phyloP scores from a whole-genome alignment of 164 flowering plant genomes.

The Malania oleifera region DNA sequence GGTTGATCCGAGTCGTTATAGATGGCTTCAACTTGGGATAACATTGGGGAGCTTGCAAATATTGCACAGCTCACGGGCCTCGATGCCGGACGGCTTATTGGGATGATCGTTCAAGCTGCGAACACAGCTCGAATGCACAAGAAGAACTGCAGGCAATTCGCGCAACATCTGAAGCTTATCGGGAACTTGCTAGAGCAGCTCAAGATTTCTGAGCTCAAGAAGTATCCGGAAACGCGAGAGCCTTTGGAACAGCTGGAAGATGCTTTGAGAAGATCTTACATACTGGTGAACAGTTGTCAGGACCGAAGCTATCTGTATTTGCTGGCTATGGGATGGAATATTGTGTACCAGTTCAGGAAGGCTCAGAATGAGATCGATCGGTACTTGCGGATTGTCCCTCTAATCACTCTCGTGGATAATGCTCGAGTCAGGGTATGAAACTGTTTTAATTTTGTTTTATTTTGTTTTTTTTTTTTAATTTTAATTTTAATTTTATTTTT shows the following conservation, averaged over 20 bases:
- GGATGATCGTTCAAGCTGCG: conserved; percentile 82
- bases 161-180: conserved; percentile 80
- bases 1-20: conserved; percentile 5
- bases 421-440: conserved; percentile 79
- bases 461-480: background rate
- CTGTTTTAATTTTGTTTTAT: background rate
- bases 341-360: conserved; percentile 87
- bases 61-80: conserved; percentile 76
- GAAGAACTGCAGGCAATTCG: conserved; percentile 92
- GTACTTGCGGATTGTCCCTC: conserved; percentile 75
- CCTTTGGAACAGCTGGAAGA: conserved; percentile 96
- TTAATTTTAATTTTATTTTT: no score
- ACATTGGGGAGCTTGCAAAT: conserved; percentile 71
- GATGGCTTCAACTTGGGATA: conserved; percentile 61
- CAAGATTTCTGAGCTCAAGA: conserved; percentile 81
- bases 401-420: conserved; percentile 89
- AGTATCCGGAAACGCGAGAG: conserved; percentile 87
- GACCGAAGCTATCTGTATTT: conserved; percentile 86
- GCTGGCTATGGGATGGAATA: conserved; percentile 96
- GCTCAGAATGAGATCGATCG: conserved; percentile 92
- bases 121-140: conserved; percentile 91
- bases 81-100: conserved; percentile 72
- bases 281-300: conserved; percentile 85
- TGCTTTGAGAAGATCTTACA: conserved; percentile 76
- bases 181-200: conserved; percentile 91